Base-by-base conservation (phyloP, 2,329 filamentous ascomycete genomes). In the Cordyceps farinosa region DNA sequence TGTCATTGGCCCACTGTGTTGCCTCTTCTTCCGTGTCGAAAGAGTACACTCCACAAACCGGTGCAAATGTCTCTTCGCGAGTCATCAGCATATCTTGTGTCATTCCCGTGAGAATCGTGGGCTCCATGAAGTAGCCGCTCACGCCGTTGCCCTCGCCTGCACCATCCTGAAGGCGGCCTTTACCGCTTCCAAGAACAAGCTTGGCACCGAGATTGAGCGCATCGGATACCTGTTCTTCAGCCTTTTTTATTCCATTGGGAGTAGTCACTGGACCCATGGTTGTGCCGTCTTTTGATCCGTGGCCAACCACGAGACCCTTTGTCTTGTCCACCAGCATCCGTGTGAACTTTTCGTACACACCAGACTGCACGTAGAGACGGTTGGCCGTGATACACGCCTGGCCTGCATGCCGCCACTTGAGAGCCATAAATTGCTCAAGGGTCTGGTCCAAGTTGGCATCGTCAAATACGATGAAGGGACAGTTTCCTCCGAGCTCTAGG, bases 11-110 rank as follows among this genome's bases (percentile, higher is more conserved):
- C 61, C 87, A 76, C 62, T 82, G 77, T 9, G 90, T 81, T 7
- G 90, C 89, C 64, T 92, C 87, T 38, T 87, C 84, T 72, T 92
- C 89, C 0, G 82, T 86, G 36, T 89, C 81, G 71, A 91, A 91
- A 15, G 82, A 78, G 74, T 90, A 90, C 2, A 91, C 73, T 1
- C 86, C 88, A 0, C 88, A 87, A 0, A 91, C 82, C 1, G 89
- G 89, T 1, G 88, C 89, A 69, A 91, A 91, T 0, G 88, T 91
- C 74, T 91, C 89, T 67, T 91, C 88, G 2, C 79, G 78, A 32
- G 86, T 83, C 65, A 91, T 78, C 63, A 81, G 76, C 89, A 91
- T 91, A 44, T 87, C 82, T 65, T 80, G 79, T 13, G 76, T 89
- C 81, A 90, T 88, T 54, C 85, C 83, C 15, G 85, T 83, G 61